Evolutionary conservation across 1,284 basidiomycete species (phyloP), one percentile per base, ranked within the genome.

Genomic region (Naganishia liquefaciens): DNA sequence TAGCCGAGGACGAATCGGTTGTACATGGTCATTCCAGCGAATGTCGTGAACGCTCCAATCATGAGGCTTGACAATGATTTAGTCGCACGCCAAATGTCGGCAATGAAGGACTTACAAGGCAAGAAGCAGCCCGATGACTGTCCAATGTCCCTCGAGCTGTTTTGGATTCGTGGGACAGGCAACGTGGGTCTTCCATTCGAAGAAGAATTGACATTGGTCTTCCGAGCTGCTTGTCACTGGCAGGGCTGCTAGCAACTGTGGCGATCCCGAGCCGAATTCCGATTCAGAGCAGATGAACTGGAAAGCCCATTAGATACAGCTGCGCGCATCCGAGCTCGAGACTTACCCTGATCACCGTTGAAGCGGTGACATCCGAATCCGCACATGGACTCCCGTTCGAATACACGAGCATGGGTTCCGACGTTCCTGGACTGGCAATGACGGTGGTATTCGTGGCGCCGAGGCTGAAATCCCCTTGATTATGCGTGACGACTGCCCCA

Each of bases 171-270:
- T 74, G 11, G 75, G 73, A 68, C 78, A 79, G 5, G 78, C 78
- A 30, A 77, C 74, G 62, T 77, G 78, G 11, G 75, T 78, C 51
- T 68, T 69, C 78, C 78, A 79, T 60, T 79, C 78, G 62, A 79
- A 78, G 71, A 75, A 75, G 68, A 77, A 79, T 52, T 76, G 73
- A 63, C 78, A 79, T 28, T 72, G 70, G 27, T 76, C 67, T 17
- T 68, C 69, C 7, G 72, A 49, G 33, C 70, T 65, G 17, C 71
- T 70, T 0, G 74, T 70, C 11, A 62, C 51, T 6, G 78, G 78
- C 0, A 79, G 67, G 5, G 75, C 70, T 5, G 77, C 75, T 4
- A 78, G 67, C 19, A 79, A 71, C 2, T 67, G 64, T 2, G 77
- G 78, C 11, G 61, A 72, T 11, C 77, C 77, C 3, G 74, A 71